Conservation (phyloP, 805 yeast genomes). For the Candida chilensis region DNA sequence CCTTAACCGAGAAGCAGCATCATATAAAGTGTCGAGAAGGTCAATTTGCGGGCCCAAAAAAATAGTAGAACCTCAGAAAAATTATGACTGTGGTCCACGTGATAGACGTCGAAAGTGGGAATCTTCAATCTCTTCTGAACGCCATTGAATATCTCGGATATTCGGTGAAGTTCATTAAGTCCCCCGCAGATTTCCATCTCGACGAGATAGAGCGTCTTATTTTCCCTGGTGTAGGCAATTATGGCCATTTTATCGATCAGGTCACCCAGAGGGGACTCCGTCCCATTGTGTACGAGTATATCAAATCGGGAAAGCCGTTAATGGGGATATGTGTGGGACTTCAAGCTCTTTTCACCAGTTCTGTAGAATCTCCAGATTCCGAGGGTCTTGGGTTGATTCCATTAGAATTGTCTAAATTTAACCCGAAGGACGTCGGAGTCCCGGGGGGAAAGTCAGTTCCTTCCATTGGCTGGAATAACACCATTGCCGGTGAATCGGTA, state of each 20-base stretch:
- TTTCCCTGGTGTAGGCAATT: conserved; percentile 97
- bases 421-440: conserved; percentile 25
- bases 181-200: conserved; percentile 44
- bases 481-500: conserved; percentile 12
- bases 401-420: conserved; percentile 49
- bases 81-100: conserved; percentile 55
- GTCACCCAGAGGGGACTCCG: conserved; percentile 53
- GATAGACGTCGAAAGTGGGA: conserved; percentile 92
- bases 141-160: conserved; percentile 79
- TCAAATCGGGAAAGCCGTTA: conserved; percentile 70
- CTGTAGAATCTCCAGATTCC: conserved; percentile 60
- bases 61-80: neutral
- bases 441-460: conserved; percentile 70
- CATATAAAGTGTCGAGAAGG: too few species aligned
- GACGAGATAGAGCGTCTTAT: conserved; percentile 48
- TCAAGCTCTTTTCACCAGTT: conserved; percentile 70
- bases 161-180: conserved; percentile 49
- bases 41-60: too few species aligned
- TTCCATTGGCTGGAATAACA: conserved; percentile 88
- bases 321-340: conserved; percentile 99
- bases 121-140: conserved; percentile 79
- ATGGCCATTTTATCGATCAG: conserved; percentile 83
- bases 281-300: conserved; percentile 57
- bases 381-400: conserved; percentile 55
- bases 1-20: too few species aligned